A percentile compares a stretch with the other conserved stretches of the same genome.
Evolutionary conservation across 2,329 filamentous ascomycete species (phyloP).

Genomic region (Purpureocillium lavendulum): DNA sequence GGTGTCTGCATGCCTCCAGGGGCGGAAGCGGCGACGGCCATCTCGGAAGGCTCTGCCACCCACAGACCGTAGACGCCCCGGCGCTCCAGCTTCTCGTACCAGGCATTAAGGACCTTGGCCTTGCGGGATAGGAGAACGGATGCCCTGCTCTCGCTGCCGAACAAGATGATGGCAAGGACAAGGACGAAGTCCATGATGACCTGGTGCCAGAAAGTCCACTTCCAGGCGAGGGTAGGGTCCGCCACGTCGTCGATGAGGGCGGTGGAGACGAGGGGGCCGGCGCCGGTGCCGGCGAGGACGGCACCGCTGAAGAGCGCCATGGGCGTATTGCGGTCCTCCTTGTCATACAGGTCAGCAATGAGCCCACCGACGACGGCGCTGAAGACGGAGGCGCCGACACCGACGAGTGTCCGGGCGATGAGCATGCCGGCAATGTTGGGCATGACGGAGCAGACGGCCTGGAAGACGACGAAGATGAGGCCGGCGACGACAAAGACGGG

Average conservation of each 20-base stretch:
- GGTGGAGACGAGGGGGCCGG: slow-evolving; percentile 65
- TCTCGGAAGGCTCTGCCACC: slow-evolving; percentile 13
- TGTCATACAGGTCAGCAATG: slow-evolving; percentile 76
- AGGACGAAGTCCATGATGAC: slow-evolving; percentile 59
- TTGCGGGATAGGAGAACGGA: slow-evolving; percentile 72
- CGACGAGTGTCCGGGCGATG: slow-evolving; percentile 65
- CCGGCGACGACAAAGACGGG: slow-evolving; percentile 74
- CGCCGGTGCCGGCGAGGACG: slow-evolving; percentile 70
- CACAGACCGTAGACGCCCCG: slow-evolving; percentile 48
- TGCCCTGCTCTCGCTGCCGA: slow-evolving; percentile 77
- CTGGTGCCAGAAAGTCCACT: slow-evolving; percentile 87
- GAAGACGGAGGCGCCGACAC: slow-evolving; percentile 70
- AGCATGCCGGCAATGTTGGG: slow-evolving; percentile 64
- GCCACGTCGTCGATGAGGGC: slow-evolving; percentile 57
- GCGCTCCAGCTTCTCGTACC: slow-evolving; percentile 66
- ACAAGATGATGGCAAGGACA: slow-evolving; percentile 50
- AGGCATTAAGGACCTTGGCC: slow-evolving; percentile 64
- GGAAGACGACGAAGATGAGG: slow-evolving; percentile 60
- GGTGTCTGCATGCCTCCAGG: slow-evolving; percentile 6
- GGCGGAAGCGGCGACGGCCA: slow-evolving; percentile 10
- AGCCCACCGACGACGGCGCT: slow-evolving; percentile 91
- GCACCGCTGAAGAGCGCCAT: slow-evolving; percentile 84
- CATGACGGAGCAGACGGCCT: slow-evolving; percentile 67
- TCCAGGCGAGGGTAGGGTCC: slow-evolving; percentile 46
- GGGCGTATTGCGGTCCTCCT: slow-evolving; percentile 72